Conservation (phyloP, 345 rosid species). For the Angophora floribunda region DNA sequence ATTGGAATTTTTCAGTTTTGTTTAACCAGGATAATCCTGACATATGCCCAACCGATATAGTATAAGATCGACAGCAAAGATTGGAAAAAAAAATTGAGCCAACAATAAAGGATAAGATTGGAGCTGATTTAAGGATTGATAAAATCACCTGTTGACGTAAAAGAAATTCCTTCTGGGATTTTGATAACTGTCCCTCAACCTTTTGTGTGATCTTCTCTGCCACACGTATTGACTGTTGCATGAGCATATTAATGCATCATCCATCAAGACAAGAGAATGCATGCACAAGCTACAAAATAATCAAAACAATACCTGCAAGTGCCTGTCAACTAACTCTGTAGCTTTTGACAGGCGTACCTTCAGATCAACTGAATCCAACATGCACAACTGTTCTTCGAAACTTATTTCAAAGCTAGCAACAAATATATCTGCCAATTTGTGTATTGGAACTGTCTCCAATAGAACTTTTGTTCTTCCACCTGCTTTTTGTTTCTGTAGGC, state of each 20-base stretch:
- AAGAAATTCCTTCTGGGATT: constrained; percentile 98
- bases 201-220: constrained; percentile 98
- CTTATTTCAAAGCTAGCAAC: constrained; percentile 99
- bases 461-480: constrained; percentile 94
- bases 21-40: neutral
- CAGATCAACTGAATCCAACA: constrained; percentile 92
- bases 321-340: constrained; percentile 94
- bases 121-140: neutral
- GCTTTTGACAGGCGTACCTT: constrained; percentile 94
- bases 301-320: constrained; percentile 64
- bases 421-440: constrained; percentile 97
- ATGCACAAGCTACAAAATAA: constrained; percentile 1
- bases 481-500: constrained; percentile 80
- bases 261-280: constrained; percentile 4
- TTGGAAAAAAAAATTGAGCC: neutral
- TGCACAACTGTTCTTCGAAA: constrained; percentile 90
- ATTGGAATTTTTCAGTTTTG: neutral
- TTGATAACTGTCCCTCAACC: constrained; percentile 97
- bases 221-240: constrained; percentile 94
- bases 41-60: neutral
- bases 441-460: constrained; percentile 93
- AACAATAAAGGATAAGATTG: neutral
- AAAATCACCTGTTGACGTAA: constrained; percentile 91
- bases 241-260: constrained; percentile 12
- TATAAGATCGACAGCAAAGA: neutral